phyloP scores from a whole-genome alignment of 176 grass and related monocot genomes.

The Carex kokanica region DNA sequence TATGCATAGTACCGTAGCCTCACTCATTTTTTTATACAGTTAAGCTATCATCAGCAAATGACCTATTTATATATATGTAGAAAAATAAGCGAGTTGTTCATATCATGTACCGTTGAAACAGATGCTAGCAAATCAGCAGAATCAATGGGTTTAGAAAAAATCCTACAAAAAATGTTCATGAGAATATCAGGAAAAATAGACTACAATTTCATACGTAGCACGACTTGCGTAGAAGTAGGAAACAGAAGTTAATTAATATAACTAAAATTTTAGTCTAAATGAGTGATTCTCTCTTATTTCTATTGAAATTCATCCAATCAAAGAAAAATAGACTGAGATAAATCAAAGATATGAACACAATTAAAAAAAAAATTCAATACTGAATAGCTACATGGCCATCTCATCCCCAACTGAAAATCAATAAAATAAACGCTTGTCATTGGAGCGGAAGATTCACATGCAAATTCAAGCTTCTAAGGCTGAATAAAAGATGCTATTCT shows the following conservation, averaged over 20 bases:
- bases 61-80: not conserved
- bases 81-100: not conserved
- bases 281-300: not conserved
- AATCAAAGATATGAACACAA: not conserved
- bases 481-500: not conserved
- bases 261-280: not conserved
- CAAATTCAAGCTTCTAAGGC: not conserved
- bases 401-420: not conserved
- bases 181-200: not conserved
- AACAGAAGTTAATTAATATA: not conserved
- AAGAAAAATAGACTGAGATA: not conserved
- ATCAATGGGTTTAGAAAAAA: conserved; percentile 49
- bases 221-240: not conserved
- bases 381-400: not conserved
- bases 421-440: not conserved
- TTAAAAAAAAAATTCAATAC: not conserved
- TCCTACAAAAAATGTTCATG: conserved; percentile 34
- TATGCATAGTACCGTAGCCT: too few relatives aligned
- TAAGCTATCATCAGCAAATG: not conserved
- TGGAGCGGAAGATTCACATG: not conserved
- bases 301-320: not conserved
- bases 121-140: conserved; percentile 48
- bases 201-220: not conserved
- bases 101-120: conserved; percentile 38
- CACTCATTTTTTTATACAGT: not conserved